Conservation (phyloP, 768 basidiomycete species). For the Leucogyrophana mollusca region DNA sequence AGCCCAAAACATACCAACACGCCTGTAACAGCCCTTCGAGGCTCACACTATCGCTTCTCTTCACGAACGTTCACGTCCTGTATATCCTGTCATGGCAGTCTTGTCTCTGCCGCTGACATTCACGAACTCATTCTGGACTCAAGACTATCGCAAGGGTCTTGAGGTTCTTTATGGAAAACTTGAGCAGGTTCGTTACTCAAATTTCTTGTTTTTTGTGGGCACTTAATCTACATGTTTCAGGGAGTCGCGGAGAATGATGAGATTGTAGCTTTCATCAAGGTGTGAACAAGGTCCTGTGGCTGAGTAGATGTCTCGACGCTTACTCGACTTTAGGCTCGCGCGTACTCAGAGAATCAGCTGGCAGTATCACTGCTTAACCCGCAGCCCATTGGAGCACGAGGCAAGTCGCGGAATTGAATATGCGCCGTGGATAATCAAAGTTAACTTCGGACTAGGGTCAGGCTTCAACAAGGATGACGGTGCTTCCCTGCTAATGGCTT, state of each 20-base stretch:
- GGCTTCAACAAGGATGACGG: constrained; percentile 84
- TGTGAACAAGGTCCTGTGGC: constrained; percentile 42
- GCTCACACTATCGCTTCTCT: neutral
- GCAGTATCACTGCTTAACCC: constrained; percentile 58
- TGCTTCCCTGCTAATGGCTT: constrained; percentile 76
- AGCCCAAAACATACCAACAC: constrained; percentile 4
- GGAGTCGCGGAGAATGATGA: constrained; percentile 83
- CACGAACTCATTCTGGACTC: constrained; percentile 93
- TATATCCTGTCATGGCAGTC: constrained; percentile 64
- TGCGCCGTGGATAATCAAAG: constrained; percentile 1
- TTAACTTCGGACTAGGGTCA: constrained; percentile 36
- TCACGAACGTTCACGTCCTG: neutral
- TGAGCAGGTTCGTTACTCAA: constrained; percentile 56
- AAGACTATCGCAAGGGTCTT: constrained; percentile 83
- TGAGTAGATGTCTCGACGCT: constrained; percentile 1
- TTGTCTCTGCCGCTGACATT: constrained; percentile 87
- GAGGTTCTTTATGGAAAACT: constrained; percentile 75
- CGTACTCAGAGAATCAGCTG: constrained; percentile 63
- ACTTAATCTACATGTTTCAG: constrained; percentile 36
- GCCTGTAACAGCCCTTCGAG: constrained; percentile 3
- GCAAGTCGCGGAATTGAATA: constrained; percentile 29
- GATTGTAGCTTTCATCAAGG: constrained; percentile 79
- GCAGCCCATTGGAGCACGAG: constrained; percentile 44
- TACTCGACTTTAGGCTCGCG: constrained; percentile 57
- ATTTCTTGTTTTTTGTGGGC: constrained; percentile 2